Base-by-base conservation (phyloP, 225 moss, liverwort and hornwort species). In the Rhytidiadelphus loreus region DNA sequence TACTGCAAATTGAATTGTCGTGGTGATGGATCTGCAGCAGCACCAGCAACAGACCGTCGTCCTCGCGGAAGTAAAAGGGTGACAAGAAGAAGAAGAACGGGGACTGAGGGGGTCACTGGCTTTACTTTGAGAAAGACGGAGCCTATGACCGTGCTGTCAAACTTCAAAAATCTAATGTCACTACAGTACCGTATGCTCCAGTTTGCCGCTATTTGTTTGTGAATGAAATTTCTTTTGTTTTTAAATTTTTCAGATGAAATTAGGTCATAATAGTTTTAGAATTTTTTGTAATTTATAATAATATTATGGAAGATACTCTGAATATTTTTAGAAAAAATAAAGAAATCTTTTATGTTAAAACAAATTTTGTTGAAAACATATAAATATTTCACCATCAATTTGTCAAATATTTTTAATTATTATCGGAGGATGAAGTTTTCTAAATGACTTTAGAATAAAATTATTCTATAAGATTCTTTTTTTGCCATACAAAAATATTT, bases 21-120 rank as follows among this genome's bases (percentile, higher is more conserved):
- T 22, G 48, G 2, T 52, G 81, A 46, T 35, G 83, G 83, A 83
- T 88, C 76, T 83, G 88, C 87, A 68, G 56, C 60, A 86, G 59
- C 84, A 85, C 2, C 85, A 86, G 50, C 77, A 77, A 63, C 82
- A 75, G 88, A 83, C 43, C 88, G 88, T 75, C 88, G 88, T 64
- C 83, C 23, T 83, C 55, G 88, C 62, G 32, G 28, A 29, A 48
- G 41, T 62, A 66, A 56, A 44, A 64, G 65, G 86, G 53, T 39
- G 78, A 65, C 77, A 55, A 74, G 73, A 46, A 55, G 63, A 63
- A 60, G 28, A 11, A 29, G 56, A 32, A 63, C 28, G 61, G 24
- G 21, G 50, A 35, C 70, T 41, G 4, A 4, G 69, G 69, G 64
- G 39, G 65, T 32, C 30, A 70, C 43, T 15, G 57, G 12, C 64